phyloP scores from a whole-genome alignment of 1,284 basidiomycete species.

The Grifola frondosa region DNA sequence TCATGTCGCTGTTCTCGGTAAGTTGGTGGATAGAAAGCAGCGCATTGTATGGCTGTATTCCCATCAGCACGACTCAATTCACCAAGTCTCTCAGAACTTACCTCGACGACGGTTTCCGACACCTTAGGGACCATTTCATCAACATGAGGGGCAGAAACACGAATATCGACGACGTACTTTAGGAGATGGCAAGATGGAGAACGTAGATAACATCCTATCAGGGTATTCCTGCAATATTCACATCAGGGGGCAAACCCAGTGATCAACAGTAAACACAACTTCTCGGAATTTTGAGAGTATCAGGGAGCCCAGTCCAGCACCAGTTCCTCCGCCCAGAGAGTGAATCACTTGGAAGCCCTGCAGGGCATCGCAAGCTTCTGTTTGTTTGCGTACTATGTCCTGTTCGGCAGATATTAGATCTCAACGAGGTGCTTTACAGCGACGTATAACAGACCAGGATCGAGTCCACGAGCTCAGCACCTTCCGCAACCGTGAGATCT shows the following conservation, averaged over 20 bases:
- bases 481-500: constrained; percentile 35
- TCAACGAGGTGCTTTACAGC: background rate
- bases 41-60: constrained; percentile 81
- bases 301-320: constrained; percentile 83
- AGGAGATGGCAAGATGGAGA: constrained; percentile 89
- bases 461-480: constrained; percentile 88
- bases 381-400: constrained; percentile 73
- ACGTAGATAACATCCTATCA: constrained; percentile 92
- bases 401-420: constrained; percentile 26
- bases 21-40: constrained; percentile 90
- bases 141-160: background rate
- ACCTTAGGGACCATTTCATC: constrained; percentile 52
- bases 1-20: constrained; percentile 88
- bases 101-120: constrained; percentile 94
- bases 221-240: constrained; percentile 71
- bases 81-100: constrained; percentile 26
- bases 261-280: constrained; percentile 41
- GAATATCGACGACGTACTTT: constrained; percentile 48
- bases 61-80: constrained; percentile 3
- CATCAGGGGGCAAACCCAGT: constrained; percentile 32
- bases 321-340: constrained; percentile 92
- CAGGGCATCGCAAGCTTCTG: constrained; percentile 82
- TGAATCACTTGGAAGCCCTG: constrained; percentile 96
- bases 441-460: constrained; percentile 75
- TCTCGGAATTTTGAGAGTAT: constrained; percentile 85